Base-by-base conservation (phyloP, 495 filamentous ascomycete genomes). In the Aspergillus haitiensis region DNA sequence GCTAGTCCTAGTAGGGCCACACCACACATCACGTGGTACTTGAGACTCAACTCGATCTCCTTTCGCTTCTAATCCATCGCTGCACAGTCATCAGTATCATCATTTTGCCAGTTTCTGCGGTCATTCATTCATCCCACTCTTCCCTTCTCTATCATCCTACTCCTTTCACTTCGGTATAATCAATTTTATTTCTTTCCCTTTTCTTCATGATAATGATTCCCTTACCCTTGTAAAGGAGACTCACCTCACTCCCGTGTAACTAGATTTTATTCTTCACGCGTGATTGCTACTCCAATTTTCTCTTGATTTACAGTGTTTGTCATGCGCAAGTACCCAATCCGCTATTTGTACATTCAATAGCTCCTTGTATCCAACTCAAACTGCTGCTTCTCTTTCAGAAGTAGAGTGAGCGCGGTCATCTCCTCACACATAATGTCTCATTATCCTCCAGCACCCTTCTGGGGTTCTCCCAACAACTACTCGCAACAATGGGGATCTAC, bases 401-500 rank as follows among this genome's bases (percentile, higher is more conserved):
- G 15, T 21, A 32, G 0, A 31, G n/a, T 15, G 15, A 16, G 52
- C 39, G n/a, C 35, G 15, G 39, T 32, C 0, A n/a, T 40, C 54
- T 52, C 16, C 42, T 47, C 13, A 73, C 55, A 27, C 21, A 27
- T 27, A 56, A 86, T 86, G 84, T 80, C 82, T 40, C 76, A 81
- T 60, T 81, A 86, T 70, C 81, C 82, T 56, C 75, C 75, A 52
- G 72, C 75, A 32, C 79, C 80, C 6, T 85, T 78, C 67, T 81
- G 80, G 52, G 76, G 71, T 13, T 69, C 70, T 37, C 56, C 67
- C 33, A 68, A 69, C 56, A 68, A 69, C 56, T 72, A 72, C 56
- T 59, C 67, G 7, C 66, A 55, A 35, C 72, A 70, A 62, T 78
- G 76, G 76, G 66, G 66, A 1, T 54, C 70, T 16, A 65, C 68